Conservation (phyloP, 352 stramenopile genomes). For the Globisporangium carolinianum region DNA sequence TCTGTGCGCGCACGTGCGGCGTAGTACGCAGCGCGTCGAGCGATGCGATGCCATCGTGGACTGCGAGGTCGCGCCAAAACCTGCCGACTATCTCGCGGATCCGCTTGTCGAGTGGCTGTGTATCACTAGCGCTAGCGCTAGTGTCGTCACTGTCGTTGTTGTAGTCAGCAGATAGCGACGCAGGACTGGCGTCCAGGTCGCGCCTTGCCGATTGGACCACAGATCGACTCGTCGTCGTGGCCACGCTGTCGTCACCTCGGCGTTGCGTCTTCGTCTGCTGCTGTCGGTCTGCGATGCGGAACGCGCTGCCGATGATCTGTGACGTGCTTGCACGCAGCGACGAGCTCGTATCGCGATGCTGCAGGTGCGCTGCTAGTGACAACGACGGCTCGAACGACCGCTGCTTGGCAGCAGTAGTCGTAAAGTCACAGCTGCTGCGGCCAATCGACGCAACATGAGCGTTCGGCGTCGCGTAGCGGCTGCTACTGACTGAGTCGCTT, state of each 20-base stretch:
- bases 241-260: not conserved
- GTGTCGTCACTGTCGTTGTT: not conserved
- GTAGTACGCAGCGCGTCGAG: slow-evolving; percentile 17
- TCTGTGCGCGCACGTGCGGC: slow-evolving; percentile 10
- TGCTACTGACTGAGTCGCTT: not conserved
- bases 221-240: too few species aligned
- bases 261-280: not conserved
- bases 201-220: too few species aligned
- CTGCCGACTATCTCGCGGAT: slow-evolving; percentile 15
- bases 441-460: not conserved
- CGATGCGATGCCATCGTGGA: slow-evolving; percentile 14
- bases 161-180: too few species aligned
- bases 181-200: too few species aligned
- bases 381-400: not conserved
- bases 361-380: not conserved
- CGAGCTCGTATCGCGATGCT: slow-evolving; percentile 8
- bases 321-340: slow-evolving; percentile 2
- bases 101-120: slow-evolving; percentile 14
- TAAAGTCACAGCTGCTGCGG: not conserved
- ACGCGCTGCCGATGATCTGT: too few species aligned
- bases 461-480: not conserved
- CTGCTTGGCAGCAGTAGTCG: not conserved
- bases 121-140: not conserved
- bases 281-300: not conserved
- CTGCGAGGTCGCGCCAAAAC: slow-evolving; percentile 24